Percentiles rank a stretch among this genome's conserved stretches.
Conservation (phyloP, 495 filamentous ascomycete genomes). For the Penicillium tannophilum region DNA sequence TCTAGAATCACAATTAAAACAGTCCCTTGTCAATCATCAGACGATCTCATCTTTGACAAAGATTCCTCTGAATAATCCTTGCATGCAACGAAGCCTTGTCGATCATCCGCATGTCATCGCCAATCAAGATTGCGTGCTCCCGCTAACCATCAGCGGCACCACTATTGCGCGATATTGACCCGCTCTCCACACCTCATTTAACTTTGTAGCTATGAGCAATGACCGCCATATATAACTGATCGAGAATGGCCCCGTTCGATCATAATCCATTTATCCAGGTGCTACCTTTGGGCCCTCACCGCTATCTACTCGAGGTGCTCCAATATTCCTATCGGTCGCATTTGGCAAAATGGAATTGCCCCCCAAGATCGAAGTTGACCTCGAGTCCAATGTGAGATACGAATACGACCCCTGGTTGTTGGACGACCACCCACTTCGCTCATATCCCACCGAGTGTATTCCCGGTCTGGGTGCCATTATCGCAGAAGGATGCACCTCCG, state of each 20-base stretch:
- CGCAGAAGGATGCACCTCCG: constrained; percentile 14
- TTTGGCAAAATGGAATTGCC: constrained; percentile 4
- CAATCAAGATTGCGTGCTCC: constrained; percentile 29
- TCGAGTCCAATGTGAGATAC: constrained; percentile 17
- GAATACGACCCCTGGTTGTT: constrained; percentile 39
- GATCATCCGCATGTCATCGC: constrained; percentile 24
- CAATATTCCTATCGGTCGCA: neutral
- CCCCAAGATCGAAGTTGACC: constrained; percentile 10
- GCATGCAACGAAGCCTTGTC: neutral
- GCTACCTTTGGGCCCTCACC: neutral
- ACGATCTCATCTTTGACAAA: neutral
- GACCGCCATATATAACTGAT: neutral
- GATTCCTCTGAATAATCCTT: too few relatives aligned
- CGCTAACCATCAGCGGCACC: constrained; percentile 11
- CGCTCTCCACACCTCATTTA: constrained; percentile 12
- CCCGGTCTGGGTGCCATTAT: constrained; percentile 28
- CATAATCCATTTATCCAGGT: neutral
- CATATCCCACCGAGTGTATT: constrained; percentile 39
- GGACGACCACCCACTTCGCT: constrained; percentile 46
- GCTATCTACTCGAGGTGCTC: neutral
- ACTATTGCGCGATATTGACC: constrained; percentile 26
- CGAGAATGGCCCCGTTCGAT: neutral
- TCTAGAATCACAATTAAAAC: neutral
- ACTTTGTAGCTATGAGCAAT: neutral
- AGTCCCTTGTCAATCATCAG: neutral